These are phyloP conservation scores for Tagetes patula DNA, from an alignment of 129 eudicot species.

Conservation along the genomic window DNA sequence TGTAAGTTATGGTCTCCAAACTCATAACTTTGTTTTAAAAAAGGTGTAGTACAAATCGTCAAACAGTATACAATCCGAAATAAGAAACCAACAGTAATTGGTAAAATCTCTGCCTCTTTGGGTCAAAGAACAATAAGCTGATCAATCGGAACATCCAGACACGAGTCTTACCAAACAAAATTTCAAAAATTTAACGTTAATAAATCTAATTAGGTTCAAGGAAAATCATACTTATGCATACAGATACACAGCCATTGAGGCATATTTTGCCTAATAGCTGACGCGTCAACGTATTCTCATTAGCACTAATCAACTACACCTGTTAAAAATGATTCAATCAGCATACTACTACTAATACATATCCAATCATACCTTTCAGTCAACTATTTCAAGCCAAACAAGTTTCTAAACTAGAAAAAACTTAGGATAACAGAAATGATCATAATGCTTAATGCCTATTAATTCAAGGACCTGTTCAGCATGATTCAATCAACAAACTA, in stretches of 20 bases:
- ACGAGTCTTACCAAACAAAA: background rate
- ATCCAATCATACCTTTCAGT: constrained; percentile 7
- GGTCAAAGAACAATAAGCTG: background rate
- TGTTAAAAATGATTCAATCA: constrained; percentile 2
- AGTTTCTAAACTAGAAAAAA: background rate
- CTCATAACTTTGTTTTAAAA: background rate
- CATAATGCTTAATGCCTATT: constrained; percentile 11
- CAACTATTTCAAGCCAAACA: background rate
- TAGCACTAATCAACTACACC: constrained; percentile 2
- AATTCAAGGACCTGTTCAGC: background rate
- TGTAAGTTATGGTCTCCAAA: background rate
- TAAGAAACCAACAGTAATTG: background rate
- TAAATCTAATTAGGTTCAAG: background rate
- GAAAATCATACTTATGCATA: constrained; percentile 8
- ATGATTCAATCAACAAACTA: constrained; percentile 6
- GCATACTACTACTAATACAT: background rate
- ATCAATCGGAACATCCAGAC: constrained; percentile 23
- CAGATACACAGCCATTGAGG: background rate
- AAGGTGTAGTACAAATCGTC: background rate
- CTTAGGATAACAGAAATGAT: constrained; percentile 5
- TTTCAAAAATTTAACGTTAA: constrained; percentile 12
- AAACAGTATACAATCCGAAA: background rate
- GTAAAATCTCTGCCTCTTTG: background rate
- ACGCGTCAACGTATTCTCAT: constrained; percentile 5
- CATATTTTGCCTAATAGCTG: background rate